A percentile compares a stretch with the other conserved stretches of the same genome.
Evolutionary conservation across 164 flowering plant species (phyloP).

Genomic region (Chimonanthus praecox): DNA sequence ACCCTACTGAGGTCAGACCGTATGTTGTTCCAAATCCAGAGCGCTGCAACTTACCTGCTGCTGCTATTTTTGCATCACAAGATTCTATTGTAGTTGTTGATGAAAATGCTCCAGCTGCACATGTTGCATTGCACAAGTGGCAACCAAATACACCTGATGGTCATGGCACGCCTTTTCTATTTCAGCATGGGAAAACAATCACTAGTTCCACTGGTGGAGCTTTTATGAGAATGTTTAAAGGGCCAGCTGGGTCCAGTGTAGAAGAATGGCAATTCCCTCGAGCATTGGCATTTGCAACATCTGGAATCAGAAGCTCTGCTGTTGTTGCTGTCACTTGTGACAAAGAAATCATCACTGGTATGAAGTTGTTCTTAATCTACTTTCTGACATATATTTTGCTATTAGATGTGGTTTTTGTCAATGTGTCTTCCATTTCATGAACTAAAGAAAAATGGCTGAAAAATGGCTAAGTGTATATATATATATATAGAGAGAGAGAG

Average conservation of each 20-base stretch:
- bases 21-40: slow-evolving; percentile 77
- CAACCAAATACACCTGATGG: slow-evolving; percentile 99
- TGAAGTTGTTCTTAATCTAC: background rate
- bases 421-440: background rate
- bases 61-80: slow-evolving; percentile 75
- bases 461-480: too few relatives aligned
- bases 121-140: slow-evolving; percentile 91
- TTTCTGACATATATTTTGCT: background rate
- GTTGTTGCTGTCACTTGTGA: slow-evolving; percentile 76
- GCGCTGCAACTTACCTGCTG: slow-evolving; percentile 94
- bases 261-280: slow-evolving; percentile 87
- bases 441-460: background rate
- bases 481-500: too few relatives aligned
- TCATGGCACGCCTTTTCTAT: slow-evolving; percentile 85
- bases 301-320: slow-evolving; percentile 82
- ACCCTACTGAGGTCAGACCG: slow-evolving; percentile 74
- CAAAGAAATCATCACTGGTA: slow-evolving; percentile 88
- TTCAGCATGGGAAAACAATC: slow-evolving; percentile 76
- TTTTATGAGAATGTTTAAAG: slow-evolving; percentile 89
- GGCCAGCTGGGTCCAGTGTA: slow-evolving; percentile 44
- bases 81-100: slow-evolving; percentile 81
- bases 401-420: too few relatives aligned
- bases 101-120: slow-evolving; percentile 86
- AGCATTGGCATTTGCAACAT: slow-evolving; percentile 72
- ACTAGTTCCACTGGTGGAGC: slow-evolving; percentile 62